Base-by-base conservation (phyloP, 441 rosid species). In the Gossypium davidsonii region DNA sequence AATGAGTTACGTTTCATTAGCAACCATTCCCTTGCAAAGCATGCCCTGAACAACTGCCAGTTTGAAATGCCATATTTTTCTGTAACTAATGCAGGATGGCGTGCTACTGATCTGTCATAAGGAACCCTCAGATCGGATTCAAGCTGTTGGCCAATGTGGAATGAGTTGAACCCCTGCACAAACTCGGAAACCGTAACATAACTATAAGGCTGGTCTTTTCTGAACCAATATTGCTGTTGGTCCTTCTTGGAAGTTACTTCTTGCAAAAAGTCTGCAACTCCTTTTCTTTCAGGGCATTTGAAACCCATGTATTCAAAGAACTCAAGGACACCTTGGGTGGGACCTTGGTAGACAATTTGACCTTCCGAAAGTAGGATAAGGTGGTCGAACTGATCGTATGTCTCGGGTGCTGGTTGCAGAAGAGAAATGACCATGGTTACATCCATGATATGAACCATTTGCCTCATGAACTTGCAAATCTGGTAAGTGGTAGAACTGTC, bases 401-500 rank as follows among this genome's bases (percentile, higher is more conserved):
- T 79, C 87, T 89, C 93, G 0, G 94, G 90, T 4, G 94, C 91
- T 49, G 98, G 98, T 75, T 94, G 97, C 10, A 94, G 83, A 78
- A 94, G 98, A 39, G 97, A 85, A 48, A 89, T 84, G 9, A 85
- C 71, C 94, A 87, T 89, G 0, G 98, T 94, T 59, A 86, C 85
- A 77, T 94, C 96, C 74, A 88, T 81, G 51, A 89, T 85, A 76
- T 94, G 96, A 68, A 90, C 98, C 92, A 91, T 73, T 74, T 94
- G 98, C 77, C 86, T 86, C 93, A 94, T 81, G 87, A 78, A 90
- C 85, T 83, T 85, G 81, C 90, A 86, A 60, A 93, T 91, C 76
- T 85, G 96, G 66, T 85, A 93, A 21, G 97, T 91, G 31, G 98
- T 93, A 57, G 94, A 90, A 76, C 97, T 91, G 73, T 93, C 98